phyloP scores from a whole-genome alignment of 2,329 filamentous ascomycete species.

The Chaetomium olivaceum region DNA sequence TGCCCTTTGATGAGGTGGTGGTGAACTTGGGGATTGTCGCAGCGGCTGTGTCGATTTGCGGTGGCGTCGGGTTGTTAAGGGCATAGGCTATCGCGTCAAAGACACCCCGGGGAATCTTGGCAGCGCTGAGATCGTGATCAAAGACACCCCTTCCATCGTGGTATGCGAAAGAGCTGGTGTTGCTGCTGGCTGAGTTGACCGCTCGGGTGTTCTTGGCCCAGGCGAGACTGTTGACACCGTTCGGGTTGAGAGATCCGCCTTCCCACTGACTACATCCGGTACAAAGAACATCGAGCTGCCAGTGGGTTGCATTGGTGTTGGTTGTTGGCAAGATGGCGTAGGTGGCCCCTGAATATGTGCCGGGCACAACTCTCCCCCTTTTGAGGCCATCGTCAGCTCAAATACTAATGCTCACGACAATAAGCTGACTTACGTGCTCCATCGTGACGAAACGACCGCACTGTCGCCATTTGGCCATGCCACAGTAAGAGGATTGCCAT shows the following conservation, averaged over 20 bases:
- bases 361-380: slow-evolving; percentile 26
- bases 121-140: slow-evolving; percentile 28
- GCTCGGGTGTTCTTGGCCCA: slow-evolving; percentile 32
- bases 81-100: slow-evolving; percentile 31
- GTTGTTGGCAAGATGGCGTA: slow-evolving; percentile 31
- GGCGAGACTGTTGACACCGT: slow-evolving; percentile 31
- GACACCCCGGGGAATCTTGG: slow-evolving; percentile 32
- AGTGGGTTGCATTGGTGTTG: slow-evolving; percentile 34
- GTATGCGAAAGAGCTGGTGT: slow-evolving; percentile 32
- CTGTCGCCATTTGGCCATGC: slow-evolving; percentile 41
- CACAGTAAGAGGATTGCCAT: slow-evolving; percentile 42
- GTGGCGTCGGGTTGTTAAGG: slow-evolving; percentile 6
- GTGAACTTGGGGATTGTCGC: background rate
- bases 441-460: slow-evolving; percentile 42
- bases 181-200: slow-evolving; percentile 30
- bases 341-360: slow-evolving; percentile 29
- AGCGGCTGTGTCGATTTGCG: background rate
- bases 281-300: slow-evolving; percentile 36
- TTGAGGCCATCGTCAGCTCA: background rate
- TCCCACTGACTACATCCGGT: slow-evolving; percentile 34
- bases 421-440: slow-evolving; percentile 38
- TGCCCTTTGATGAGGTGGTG: background rate
- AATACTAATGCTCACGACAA: background rate
- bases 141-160: slow-evolving; percentile 32
- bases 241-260: slow-evolving; percentile 31